phyloP scores from a whole-genome alignment of 495 filamentous ascomycete species.

The Tuber umbilicatum region DNA sequence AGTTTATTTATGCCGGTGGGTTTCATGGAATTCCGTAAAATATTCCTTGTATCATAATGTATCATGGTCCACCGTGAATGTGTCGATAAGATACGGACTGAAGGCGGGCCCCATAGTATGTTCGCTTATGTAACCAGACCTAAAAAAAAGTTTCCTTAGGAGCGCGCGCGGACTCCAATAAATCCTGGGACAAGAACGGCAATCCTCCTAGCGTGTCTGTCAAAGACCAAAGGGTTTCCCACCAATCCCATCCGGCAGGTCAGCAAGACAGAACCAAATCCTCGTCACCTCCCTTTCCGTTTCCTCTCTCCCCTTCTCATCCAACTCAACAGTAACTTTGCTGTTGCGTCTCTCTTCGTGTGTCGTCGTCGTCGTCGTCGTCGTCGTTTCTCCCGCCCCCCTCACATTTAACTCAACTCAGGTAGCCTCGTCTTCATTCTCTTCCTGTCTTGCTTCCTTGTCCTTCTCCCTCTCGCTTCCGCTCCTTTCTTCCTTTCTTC shows the following conservation, averaged over 20 bases:
- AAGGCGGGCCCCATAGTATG: neutral
- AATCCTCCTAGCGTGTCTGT: neutral
- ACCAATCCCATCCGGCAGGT: neutral
- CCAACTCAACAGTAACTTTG: slow-evolving; percentile 1
- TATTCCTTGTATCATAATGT: neutral
- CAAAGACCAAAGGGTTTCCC: neutral
- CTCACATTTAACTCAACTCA: neutral
- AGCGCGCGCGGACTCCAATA: neutral
- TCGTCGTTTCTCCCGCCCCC: neutral
- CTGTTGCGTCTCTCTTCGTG: neutral
- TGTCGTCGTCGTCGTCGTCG: neutral
- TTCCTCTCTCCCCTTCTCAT: slow-evolving; percentile 19
- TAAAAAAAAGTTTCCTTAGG: neutral
- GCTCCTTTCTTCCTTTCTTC: slow-evolving; percentile 34
- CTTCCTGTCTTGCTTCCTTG: slow-evolving; percentile 18
- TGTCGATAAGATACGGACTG: neutral
- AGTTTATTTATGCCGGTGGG: neutral
- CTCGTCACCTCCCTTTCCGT: slow-evolving; percentile 36
- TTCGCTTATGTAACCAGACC: neutral
- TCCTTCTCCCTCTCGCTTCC: slow-evolving; percentile 32
- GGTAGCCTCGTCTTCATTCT: neutral
- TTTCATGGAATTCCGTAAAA: neutral
- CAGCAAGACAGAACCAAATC: slow-evolving; percentile 30
- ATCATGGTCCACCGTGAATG: neutral
- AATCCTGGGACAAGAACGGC: neutral